Conservation (phyloP, 768 basidiomycete species). For the Hygrophorus russula region DNA sequence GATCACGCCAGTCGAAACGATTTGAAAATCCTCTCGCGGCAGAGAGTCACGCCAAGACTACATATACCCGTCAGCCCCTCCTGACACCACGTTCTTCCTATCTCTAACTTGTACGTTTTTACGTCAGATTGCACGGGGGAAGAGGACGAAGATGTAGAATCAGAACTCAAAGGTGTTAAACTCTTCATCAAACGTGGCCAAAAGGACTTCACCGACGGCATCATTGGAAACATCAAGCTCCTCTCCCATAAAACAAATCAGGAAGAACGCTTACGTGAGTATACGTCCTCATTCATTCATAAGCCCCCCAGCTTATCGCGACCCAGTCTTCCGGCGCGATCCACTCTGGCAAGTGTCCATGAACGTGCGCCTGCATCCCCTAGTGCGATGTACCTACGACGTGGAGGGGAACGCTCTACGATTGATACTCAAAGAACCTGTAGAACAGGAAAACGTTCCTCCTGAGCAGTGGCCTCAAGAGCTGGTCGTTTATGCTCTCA, state of each 20-base stretch:
- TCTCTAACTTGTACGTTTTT: not conserved
- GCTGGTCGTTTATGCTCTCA: conserved; percentile 52
- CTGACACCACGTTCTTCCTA: not conserved
- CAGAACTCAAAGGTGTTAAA: conserved; percentile 51
- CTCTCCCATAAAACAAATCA: conserved; percentile 31
- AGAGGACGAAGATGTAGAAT: conserved; percentile 45
- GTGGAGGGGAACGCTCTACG: conserved; percentile 43
- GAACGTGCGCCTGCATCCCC: conserved; percentile 45
- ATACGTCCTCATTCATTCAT: not conserved
- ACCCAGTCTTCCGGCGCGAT: conserved; percentile 57
- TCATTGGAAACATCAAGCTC: conserved; percentile 51
- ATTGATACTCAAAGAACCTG: conserved; percentile 40
- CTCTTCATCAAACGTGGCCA: conserved; percentile 48
- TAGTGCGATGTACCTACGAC: conserved; percentile 49
- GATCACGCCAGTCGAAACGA: not conserved
- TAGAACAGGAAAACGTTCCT: conserved; percentile 15
- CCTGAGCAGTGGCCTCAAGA: conserved; percentile 22
- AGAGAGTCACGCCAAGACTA: conserved; percentile 5
- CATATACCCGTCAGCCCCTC: conserved; percentile 3
- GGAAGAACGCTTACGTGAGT: conserved; percentile 39
- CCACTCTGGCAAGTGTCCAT: conserved; percentile 61
- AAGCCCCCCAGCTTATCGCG: conserved; percentile 8
- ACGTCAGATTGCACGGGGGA: conserved; percentile 45
- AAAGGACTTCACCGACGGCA: conserved; percentile 45
- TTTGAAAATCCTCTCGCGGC: conserved; percentile 7